Percentiles rank a stretch among this genome's conserved stretches.
phyloP scores from a whole-genome alignment of 257 asterid genomes.

The Solanum rostratum region DNA sequence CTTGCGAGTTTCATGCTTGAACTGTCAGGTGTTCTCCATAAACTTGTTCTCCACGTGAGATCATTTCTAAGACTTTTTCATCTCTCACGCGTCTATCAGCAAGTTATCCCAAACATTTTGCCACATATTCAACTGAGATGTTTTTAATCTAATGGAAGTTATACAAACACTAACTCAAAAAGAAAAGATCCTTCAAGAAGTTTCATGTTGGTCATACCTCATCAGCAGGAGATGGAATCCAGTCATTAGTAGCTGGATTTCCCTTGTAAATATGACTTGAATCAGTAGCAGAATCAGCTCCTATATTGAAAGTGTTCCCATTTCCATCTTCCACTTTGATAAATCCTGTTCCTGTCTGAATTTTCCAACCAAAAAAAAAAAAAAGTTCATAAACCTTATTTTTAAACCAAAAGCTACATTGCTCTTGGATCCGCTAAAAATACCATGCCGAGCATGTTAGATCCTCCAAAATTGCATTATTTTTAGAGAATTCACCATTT shows the following conservation, averaged over 20 bases:
- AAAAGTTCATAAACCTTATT: not conserved
- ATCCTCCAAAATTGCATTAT: not conserved
- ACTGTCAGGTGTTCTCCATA: not conserved
- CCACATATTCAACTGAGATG: not conserved
- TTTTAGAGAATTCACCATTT: too few relatives aligned
- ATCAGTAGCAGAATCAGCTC: constrained; percentile 33
- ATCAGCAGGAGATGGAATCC: constrained; percentile 57
- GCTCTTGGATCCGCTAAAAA: not conserved
- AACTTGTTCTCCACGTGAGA: not conserved
- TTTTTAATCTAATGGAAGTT: too few relatives aligned
- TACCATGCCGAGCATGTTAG: not conserved
- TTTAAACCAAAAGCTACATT: not conserved
- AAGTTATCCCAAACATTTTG: not conserved
- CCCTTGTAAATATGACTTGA: constrained; percentile 52
- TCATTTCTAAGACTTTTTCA: not conserved
- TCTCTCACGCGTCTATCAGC: not conserved
- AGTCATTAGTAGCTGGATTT: constrained; percentile 96
- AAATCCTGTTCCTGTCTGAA: constrained; percentile 89
- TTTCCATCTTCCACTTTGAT: constrained; percentile 37
- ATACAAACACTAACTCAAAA: too few relatives aligned
- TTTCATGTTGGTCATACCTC: constrained; percentile 16
- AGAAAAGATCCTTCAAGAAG: too few relatives aligned
- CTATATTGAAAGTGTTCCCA: constrained; percentile 29
- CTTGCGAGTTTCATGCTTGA: not conserved
- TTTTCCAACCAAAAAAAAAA: not conserved